Conservation (phyloP, 2,329 filamentous ascomycete species). For the Colletotrichum salicis region DNA sequence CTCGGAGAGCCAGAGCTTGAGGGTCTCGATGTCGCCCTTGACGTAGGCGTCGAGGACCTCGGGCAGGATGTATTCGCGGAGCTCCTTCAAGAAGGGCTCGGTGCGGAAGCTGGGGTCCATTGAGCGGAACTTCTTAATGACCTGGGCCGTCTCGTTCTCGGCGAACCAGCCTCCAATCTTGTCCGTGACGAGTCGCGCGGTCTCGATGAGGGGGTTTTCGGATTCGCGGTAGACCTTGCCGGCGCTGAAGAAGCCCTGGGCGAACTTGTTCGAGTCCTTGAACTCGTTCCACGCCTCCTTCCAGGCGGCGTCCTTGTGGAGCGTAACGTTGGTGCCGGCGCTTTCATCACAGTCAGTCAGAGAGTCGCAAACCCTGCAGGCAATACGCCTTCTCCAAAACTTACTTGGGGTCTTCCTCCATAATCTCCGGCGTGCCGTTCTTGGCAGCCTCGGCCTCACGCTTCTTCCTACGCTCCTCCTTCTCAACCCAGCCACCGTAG, state of each 20-base stretch:
- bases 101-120: slow-evolving; percentile 97
- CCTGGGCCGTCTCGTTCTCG: slow-evolving; percentile 96
- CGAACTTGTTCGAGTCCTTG: slow-evolving; percentile 86
- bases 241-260: slow-evolving; percentile 88
- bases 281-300: slow-evolving; percentile 99
- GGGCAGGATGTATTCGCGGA: slow-evolving; percentile 96
- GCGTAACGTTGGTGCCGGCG: slow-evolving; percentile 90
- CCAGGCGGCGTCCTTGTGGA: slow-evolving; percentile 98
- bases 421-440: slow-evolving; percentile 62
- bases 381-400: slow-evolving; percentile 48
- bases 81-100: slow-evolving; percentile 92
- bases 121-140: slow-evolving; percentile 96
- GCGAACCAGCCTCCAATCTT: slow-evolving; percentile 95
- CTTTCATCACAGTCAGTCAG: slow-evolving; percentile 61
- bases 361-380: background rate
- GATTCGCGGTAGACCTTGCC: slow-evolving; percentile 94
- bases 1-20: slow-evolving; percentile 95
- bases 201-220: slow-evolving; percentile 93
- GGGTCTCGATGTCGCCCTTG: slow-evolving; percentile 89
- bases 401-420: slow-evolving; percentile 89
- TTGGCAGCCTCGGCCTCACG: slow-evolving; percentile 77
- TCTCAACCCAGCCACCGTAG: slow-evolving; percentile 97
- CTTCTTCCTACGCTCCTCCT: slow-evolving; percentile 87
- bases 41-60: slow-evolving; percentile 98
- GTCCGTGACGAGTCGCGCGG: slow-evolving; percentile 93